Conservation (phyloP, 2,329 filamentous ascomycete genomes). For the Monosporascus sp. region DNA sequence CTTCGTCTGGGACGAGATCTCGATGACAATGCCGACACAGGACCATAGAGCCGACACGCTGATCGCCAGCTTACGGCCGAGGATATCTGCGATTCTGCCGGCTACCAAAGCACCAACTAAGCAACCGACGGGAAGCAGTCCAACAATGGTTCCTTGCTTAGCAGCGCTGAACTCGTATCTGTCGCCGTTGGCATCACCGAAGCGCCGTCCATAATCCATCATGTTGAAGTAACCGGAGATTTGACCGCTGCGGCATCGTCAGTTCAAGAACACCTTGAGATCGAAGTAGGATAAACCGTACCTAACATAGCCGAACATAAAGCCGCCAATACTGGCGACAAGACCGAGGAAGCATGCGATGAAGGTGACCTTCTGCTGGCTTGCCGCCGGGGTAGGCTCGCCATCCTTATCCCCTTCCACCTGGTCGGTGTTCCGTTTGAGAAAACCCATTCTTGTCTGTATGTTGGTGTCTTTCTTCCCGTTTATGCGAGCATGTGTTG, state of each 20-base stretch:
- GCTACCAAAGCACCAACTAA: slow-evolving; percentile 52
- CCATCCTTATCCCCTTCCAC: slow-evolving; percentile 16
- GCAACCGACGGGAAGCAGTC: slow-evolving; percentile 56
- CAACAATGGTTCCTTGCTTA: slow-evolving; percentile 59
- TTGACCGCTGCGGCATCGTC: slow-evolving; percentile 42
- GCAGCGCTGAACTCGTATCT: slow-evolving; percentile 50
- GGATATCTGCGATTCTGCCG: slow-evolving; percentile 56
- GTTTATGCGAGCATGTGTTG: not conserved
- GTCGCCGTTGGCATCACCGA: slow-evolving; percentile 38
- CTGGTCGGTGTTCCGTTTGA: slow-evolving; percentile 21
- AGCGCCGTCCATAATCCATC: slow-evolving; percentile 50
- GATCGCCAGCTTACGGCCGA: slow-evolving; percentile 59
- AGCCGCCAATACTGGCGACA: slow-evolving; percentile 49
- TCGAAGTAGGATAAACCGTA: slow-evolving; percentile 22
- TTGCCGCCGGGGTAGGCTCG: slow-evolving; percentile 4
- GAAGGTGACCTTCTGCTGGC: slow-evolving; percentile 22
- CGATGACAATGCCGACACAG: slow-evolving; percentile 58
- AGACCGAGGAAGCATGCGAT: slow-evolving; percentile 43
- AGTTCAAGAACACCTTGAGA: not conserved
- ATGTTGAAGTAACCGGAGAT: slow-evolving; percentile 59
- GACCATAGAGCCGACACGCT: slow-evolving; percentile 58
- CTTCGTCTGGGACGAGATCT: slow-evolving; percentile 47
- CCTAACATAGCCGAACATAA: slow-evolving; percentile 55
- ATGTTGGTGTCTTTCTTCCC: not conserved
- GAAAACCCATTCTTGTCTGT: slow-evolving; percentile 21